Conservation (phyloP, 106 monocot species). For the Ottelia alismoides region DNA sequence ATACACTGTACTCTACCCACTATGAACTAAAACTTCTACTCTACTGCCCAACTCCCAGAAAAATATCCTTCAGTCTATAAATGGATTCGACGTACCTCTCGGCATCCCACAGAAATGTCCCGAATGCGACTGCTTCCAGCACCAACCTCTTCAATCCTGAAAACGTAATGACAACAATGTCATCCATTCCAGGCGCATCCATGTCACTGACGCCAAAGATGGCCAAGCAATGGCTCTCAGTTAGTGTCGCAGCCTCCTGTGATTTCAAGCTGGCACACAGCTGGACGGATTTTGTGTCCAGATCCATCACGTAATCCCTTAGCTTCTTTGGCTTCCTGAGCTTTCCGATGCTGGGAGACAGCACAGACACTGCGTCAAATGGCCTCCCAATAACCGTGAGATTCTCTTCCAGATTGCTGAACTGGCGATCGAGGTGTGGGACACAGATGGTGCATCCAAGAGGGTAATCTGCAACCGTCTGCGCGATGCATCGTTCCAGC, state of each 20-base stretch:
- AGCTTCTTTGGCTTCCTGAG: conserved; percentile 17
- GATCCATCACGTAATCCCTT: conserved; percentile 39
- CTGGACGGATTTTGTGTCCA: conserved; percentile 31
- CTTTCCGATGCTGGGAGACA: conserved; percentile 5
- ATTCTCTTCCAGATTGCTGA: conserved; percentile 12
- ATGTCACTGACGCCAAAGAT: conserved; percentile 25
- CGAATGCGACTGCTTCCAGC: conserved; percentile 63
- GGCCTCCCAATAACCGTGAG: conserved; percentile 11
- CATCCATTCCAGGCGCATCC: conserved; percentile 4
- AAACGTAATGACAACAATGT: conserved; percentile 12
- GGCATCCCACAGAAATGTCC: conserved; percentile 55
- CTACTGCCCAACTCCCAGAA: too few species aligned
- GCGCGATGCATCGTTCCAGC: conserved; percentile 33
- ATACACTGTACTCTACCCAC: too few species aligned
- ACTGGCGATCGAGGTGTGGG: conserved; percentile 9
- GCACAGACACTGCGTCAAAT: conserved; percentile 8
- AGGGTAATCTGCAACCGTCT: conserved; percentile 11
- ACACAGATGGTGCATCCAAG: conserved; percentile 8
- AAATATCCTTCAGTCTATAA: conserved; percentile 24
- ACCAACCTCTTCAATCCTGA: conserved; percentile 42
- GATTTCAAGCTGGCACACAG: conserved; percentile 51
- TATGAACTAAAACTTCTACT: too few species aligned
- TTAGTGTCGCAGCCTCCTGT: conserved; percentile 26
- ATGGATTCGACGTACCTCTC: conserved; percentile 37
- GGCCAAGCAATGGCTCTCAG: conserved; percentile 54